These are phyloP conservation scores for Corymbia maculata DNA, from an alignment of 345 rosid species.

Conservation along the genomic window DNA sequence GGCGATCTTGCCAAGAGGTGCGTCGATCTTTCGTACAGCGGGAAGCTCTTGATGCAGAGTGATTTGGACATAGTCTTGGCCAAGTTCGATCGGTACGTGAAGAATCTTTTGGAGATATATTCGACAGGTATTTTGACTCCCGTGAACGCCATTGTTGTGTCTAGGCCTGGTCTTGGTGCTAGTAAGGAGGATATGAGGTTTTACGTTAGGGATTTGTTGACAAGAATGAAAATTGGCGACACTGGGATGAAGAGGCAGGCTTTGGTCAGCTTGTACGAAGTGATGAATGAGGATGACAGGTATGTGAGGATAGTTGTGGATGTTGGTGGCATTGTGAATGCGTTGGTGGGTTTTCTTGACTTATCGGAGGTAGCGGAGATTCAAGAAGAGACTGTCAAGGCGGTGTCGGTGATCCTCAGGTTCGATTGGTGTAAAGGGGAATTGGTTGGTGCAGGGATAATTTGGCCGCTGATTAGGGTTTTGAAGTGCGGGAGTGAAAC, in stretches of 20 bases:
- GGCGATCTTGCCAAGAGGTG: slow-evolving; percentile 66
- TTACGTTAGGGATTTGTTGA: slow-evolving; percentile 63
- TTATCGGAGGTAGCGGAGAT: slow-evolving; percentile 25
- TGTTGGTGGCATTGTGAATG: slow-evolving; percentile 32
- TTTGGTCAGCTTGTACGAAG: slow-evolving; percentile 46
- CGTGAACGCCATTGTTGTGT: slow-evolving; percentile 74
- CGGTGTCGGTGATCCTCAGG: slow-evolving; percentile 44
- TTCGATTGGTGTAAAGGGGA: slow-evolving; percentile 38
- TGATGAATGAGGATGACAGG: slow-evolving; percentile 50
- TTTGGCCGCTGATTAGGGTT: slow-evolving; percentile 63
- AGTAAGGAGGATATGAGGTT: slow-evolving; percentile 81
- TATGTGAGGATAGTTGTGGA: slow-evolving; percentile 50
- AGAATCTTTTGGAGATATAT: slow-evolving; percentile 55
- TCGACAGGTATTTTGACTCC: slow-evolving; percentile 58
- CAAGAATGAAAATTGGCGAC: slow-evolving; percentile 94
- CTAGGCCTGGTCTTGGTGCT: slow-evolving; percentile 52
- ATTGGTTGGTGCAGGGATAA: slow-evolving; percentile 53
- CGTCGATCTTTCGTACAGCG: slow-evolving; percentile 63
- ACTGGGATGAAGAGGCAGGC: slow-evolving; percentile 74
- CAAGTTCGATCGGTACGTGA: slow-evolving; percentile 42
- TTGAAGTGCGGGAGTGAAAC: slow-evolving; percentile 44
- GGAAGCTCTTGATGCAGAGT: slow-evolving; percentile 96
- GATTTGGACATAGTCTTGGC: slow-evolving; percentile 62
- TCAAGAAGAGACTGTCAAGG: slow-evolving; percentile 59
- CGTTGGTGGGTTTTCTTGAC: slow-evolving; percentile 56